Conservation (phyloP, 1,139 yeast species). For the Kodamaea ohmeri region DNA sequence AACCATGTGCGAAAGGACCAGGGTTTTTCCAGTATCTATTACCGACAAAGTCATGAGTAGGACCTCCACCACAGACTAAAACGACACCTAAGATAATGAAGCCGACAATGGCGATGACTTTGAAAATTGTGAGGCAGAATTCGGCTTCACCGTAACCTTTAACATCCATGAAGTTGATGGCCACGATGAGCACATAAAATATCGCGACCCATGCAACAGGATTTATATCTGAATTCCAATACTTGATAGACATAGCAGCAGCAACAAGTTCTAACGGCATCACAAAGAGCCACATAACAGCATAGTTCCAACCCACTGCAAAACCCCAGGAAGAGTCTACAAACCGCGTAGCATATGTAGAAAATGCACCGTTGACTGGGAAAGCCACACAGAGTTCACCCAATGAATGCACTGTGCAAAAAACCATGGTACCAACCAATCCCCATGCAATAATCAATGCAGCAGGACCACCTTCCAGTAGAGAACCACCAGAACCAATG, state of each 20-base stretch:
- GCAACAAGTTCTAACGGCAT: conserved; percentile 47
- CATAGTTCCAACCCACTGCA: conserved; percentile 42
- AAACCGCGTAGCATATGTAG: conserved; percentile 55
- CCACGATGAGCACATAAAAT: conserved; percentile 34
- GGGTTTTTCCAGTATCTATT: conserved; percentile 43
- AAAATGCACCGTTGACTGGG: conserved; percentile 63
- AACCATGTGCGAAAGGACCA: conserved; percentile 51
- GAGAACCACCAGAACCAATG: conserved; percentile 72
- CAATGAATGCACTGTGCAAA: conserved; percentile 54
- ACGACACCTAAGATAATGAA: conserved; percentile 40
- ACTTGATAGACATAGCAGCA: conserved; percentile 41
- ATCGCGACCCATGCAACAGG: conserved; percentile 47
- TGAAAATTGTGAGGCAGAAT: conserved; percentile 38
- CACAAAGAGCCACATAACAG: conserved; percentile 43
- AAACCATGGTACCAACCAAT: conserved; percentile 44
- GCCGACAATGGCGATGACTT: conserved; percentile 44
- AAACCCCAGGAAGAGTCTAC: conserved; percentile 64
- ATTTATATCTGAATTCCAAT: conserved; percentile 36
- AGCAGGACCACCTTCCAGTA: conserved; percentile 77
- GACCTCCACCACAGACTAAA: conserved; percentile 44
- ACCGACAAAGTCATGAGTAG: conserved; percentile 57
- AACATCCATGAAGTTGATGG: conserved; percentile 44
- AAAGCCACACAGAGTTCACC: conserved; percentile 62
- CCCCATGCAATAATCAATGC: conserved; percentile 70
- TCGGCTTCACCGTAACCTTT: conserved; percentile 49